Conservation (phyloP, 495 filamentous ascomycete genomes). For the Podospora bellae-mahoneyi region DNA sequence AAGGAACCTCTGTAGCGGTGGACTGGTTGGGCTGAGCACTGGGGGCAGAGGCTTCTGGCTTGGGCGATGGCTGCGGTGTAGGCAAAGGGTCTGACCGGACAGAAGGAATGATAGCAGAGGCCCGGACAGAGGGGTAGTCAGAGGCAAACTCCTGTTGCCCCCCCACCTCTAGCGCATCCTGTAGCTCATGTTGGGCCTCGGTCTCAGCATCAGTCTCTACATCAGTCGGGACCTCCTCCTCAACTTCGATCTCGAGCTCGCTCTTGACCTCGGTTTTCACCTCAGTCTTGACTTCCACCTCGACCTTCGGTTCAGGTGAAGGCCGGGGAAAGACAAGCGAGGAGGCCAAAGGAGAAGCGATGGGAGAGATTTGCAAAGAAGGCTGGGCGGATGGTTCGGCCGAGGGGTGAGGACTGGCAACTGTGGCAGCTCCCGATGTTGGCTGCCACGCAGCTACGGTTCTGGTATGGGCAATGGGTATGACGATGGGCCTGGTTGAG, state of each 20-base stretch:
- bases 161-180: not conserved
- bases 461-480: conserved; percentile 12
- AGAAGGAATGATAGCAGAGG: not conserved
- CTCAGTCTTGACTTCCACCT: conserved; percentile 1
- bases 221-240: not conserved
- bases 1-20: not conserved
- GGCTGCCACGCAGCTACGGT: conserved; percentile 5
- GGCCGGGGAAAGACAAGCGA: not conserved
- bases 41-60: not conserved
- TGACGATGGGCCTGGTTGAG: conserved; percentile 15
- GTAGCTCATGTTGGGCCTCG: not conserved
- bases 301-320: not conserved
- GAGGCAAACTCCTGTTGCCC: not conserved
- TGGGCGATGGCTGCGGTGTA: not conserved
- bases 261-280: not conserved
- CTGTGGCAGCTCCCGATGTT: not conserved
- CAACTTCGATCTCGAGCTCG: not conserved
- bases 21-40: not conserved
- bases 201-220: not conserved
- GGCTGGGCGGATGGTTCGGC: conserved; percentile 4
- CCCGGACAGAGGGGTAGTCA: not conserved
- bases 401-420: not conserved
- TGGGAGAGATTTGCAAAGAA: not conserved
- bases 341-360: not conserved
- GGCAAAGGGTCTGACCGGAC: not conserved